These are phyloP conservation scores for Scolecobasidium constrictum DNA, from an alignment of 2,329 filamentous ascomycete genomes.

Conservation along the genomic window DNA sequence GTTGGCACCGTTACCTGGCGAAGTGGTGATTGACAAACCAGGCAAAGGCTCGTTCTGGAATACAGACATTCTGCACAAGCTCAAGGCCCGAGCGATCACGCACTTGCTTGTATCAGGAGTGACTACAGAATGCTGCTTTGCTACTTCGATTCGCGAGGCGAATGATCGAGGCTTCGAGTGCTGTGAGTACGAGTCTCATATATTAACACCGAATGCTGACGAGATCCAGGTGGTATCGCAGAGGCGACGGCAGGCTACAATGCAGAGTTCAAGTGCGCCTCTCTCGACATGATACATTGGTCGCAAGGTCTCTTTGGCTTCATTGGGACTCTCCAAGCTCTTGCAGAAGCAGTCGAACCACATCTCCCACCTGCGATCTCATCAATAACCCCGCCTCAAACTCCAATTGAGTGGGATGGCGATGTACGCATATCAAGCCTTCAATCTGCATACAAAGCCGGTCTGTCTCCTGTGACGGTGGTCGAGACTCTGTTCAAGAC, in stretches of 20 bases:
- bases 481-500: constrained; percentile 34
- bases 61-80: constrained; percentile 40
- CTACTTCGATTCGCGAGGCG: constrained; percentile 44
- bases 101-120: constrained; percentile 48
- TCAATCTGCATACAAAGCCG: constrained; percentile 31
- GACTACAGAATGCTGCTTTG: constrained; percentile 49
- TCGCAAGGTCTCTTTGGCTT: constrained; percentile 44
- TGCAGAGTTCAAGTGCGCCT: constrained; percentile 32
- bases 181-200: constrained; percentile 24
- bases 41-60: constrained; percentile 51
- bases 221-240: constrained; percentile 23
- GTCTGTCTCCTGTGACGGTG: constrained; percentile 33
- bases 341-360: constrained; percentile 19
- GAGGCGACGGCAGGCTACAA: constrained; percentile 38
- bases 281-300: constrained; percentile 39
- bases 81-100: constrained; percentile 45
- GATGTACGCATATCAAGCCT: constrained; percentile 34
- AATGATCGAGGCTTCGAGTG: constrained; percentile 52
- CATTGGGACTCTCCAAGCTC: constrained; percentile 32
- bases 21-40: constrained; percentile 47
- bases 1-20: constrained; percentile 38
- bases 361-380: constrained; percentile 9
- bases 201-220: neutral
- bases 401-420: constrained; percentile 28
- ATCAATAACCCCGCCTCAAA: constrained; percentile 22